Evolutionary conservation across 768 basidiomycete genomes (phyloP).

Genomic region (Trametes sanguinea): DNA sequence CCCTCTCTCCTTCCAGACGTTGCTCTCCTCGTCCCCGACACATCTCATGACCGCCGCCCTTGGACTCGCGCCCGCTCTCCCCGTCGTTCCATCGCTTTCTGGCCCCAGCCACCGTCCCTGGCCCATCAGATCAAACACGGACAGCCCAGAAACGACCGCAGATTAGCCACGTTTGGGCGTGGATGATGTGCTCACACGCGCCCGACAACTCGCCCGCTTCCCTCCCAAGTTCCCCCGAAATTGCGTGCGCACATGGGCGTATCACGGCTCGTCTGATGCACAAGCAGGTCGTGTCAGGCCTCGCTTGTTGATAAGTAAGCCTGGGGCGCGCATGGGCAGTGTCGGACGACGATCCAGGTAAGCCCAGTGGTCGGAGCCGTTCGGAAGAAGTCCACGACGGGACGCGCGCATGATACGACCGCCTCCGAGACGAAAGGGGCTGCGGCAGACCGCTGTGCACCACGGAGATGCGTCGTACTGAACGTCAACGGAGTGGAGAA

Average conservation of each 20-base stretch:
- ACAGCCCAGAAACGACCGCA: slow-evolving; percentile 2
- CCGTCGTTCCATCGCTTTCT: background rate
- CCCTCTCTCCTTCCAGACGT: background rate
- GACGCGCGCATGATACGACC: slow-evolving; percentile 2
- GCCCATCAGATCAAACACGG: background rate
- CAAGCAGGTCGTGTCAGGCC: slow-evolving; percentile 1
- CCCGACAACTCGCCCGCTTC: slow-evolving; percentile 19
- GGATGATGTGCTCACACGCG: slow-evolving; percentile 21
- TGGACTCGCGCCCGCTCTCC: background rate
- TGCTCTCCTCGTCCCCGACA: background rate
- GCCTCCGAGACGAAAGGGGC: background rate
- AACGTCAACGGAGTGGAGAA: background rate
- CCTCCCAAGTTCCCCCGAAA: slow-evolving; percentile 20
- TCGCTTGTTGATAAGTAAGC: slow-evolving; percentile 8
- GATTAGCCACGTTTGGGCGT: slow-evolving; percentile 1
- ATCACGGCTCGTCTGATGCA: slow-evolving; percentile 8
- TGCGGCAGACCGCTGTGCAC: background rate
- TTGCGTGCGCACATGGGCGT: slow-evolving; percentile 1
- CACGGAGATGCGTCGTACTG: background rate
- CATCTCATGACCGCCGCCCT: background rate
- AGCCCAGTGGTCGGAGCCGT: slow-evolving; percentile 2
- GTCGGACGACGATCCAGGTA: slow-evolving; percentile 10
- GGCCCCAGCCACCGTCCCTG: too few species aligned
- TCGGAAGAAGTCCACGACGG: slow-evolving; percentile 13
- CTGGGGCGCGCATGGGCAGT: background rate